A percentile compares a stretch with the other conserved stretches of the same genome.
phyloP scores from a whole-genome alignment of 129 eudicot genomes.

The Flaveria bidentis region DNA sequence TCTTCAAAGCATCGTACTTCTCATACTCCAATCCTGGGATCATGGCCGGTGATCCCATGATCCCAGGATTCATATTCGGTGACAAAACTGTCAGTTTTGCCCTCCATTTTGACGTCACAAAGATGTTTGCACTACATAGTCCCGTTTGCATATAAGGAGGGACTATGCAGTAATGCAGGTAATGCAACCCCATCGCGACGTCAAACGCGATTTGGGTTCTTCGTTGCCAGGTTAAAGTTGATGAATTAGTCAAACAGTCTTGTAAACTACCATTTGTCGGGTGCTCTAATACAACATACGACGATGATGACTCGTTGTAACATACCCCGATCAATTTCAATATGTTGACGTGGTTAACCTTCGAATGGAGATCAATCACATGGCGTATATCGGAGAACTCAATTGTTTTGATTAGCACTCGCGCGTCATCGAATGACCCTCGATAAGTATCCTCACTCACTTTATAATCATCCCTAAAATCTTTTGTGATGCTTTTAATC shows the following conservation, averaged over 20 bases:
- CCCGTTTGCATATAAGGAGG: slow-evolving; percentile 54
- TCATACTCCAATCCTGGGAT: slow-evolving; percentile 35
- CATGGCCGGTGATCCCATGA: slow-evolving; percentile 16
- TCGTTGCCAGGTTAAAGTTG: slow-evolving; percentile 47
- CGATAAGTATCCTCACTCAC: slow-evolving; percentile 40
- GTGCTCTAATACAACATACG: slow-evolving; percentile 65
- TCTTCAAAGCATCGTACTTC: slow-evolving; percentile 32
- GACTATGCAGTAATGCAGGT: slow-evolving; percentile 60
- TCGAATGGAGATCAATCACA: slow-evolving; percentile 66
- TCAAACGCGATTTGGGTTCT: slow-evolving; percentile 79
- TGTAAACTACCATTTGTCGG: slow-evolving; percentile 55
- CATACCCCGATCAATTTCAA: slow-evolving; percentile 68
- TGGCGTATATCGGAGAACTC: slow-evolving; percentile 57
- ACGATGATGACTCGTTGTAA: slow-evolving; percentile 53
- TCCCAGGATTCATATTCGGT: slow-evolving; percentile 16
- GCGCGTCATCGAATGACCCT: slow-evolving; percentile 52
- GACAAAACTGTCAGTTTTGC: slow-evolving; percentile 61
- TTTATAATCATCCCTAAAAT: slow-evolving; percentile 44
- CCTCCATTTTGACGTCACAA: slow-evolving; percentile 59
- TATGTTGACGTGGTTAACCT: slow-evolving; percentile 68
- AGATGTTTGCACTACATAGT: slow-evolving; percentile 48
- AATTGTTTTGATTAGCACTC: slow-evolving; percentile 55
- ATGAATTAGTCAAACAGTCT: slow-evolving; percentile 47
- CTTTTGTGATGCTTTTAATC: slow-evolving; percentile 45
- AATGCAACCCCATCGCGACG: slow-evolving; percentile 72